Evolutionary conservation across 257 asterid species (phyloP).

Genomic region (Plantago elongata): DNA sequence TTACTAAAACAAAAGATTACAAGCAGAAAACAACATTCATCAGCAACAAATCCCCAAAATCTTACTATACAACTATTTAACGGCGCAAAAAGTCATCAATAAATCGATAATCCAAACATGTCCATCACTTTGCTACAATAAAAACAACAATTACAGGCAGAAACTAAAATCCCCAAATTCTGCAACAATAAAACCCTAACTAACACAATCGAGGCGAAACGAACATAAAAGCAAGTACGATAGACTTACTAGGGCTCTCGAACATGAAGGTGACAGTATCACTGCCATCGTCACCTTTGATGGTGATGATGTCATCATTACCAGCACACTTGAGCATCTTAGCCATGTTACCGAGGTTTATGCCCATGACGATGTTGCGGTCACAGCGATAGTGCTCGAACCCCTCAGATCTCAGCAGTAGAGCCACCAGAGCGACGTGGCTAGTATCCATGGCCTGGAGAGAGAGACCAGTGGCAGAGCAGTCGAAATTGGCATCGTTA

Average conservation of each 20-base stretch:
- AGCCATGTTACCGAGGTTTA: slow-evolving; percentile 50
- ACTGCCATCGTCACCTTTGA: slow-evolving; percentile 63
- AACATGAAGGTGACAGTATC: slow-evolving; percentile 64
- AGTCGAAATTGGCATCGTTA: slow-evolving; percentile 56
- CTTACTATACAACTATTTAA: too few relatives aligned
- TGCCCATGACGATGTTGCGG: slow-evolving; percentile 60
- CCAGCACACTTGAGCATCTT: slow-evolving; percentile 65
- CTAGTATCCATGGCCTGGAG: slow-evolving; percentile 66
- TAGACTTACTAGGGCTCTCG: slow-evolving; percentile 47
- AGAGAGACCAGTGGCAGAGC: slow-evolving; percentile 61
- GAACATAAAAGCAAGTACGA: slow-evolving; percentile 3
- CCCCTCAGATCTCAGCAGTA: slow-evolving; percentile 57
- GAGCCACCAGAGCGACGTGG: slow-evolving; percentile 66
- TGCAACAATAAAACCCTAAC: too few relatives aligned
- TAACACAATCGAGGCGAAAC: background rate
- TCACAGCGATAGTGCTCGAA: slow-evolving; percentile 70
- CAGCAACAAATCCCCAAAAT: too few relatives aligned
- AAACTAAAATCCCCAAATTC: too few relatives aligned
- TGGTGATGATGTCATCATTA: slow-evolving; percentile 55
- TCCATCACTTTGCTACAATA: too few relatives aligned
- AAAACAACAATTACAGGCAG: too few relatives aligned
- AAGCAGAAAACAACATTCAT: too few relatives aligned
- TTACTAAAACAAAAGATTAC: too few relatives aligned
- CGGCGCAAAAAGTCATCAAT: too few relatives aligned
- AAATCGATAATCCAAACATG: too few relatives aligned